Evolutionary conservation across 129 eudicot species (phyloP).

Genomic region (carrot (Daucus carota)): DH1_v3.0 NC_030382.2:36193001-36193500

Average conservation of each 20-base stretch:
- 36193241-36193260: neutral
- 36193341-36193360: too few relatives aligned
- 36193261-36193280: neutral
- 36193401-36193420: too few relatives aligned
- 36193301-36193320: neutral
- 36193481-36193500: too few relatives aligned
- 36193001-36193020: neutral
- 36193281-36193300: too few relatives aligned
- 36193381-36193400: too few relatives aligned
- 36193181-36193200: neutral
- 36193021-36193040: neutral
- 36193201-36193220: neutral
- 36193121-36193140: neutral
- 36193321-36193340: neutral
- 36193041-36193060: neutral
- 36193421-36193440: too few relatives aligned
- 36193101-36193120: neutral
- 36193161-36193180: neutral
- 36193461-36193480: too few relatives aligned
- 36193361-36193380: too few relatives aligned
- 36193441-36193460: too few relatives aligned
- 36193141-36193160: neutral
- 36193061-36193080: too few relatives aligned
- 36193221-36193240: neutral
- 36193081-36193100: neutral